Percentiles rank a stretch among this genome's conserved stretches.
Evolutionary conservation across 331 rosid species (phyloP).

Genomic region (Quercus tomentella): DNA sequence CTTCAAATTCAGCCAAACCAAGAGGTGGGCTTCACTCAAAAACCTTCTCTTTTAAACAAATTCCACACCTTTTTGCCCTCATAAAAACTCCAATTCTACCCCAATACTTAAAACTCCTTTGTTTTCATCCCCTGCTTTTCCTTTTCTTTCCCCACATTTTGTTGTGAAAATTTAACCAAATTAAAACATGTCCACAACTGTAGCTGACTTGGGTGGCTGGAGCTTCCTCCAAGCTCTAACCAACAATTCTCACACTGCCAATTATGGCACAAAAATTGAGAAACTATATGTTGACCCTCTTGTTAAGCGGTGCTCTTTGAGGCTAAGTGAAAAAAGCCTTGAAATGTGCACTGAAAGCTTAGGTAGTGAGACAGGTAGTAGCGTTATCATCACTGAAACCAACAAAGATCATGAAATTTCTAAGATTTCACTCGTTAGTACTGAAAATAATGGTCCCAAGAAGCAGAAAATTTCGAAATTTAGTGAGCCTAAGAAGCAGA

Average conservation of each 20-base stretch:
- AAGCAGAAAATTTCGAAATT: neutral
- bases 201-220: constrained; percentile 29
- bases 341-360: constrained; percentile 81
- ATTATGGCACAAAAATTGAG: constrained; percentile 10
- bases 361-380: constrained; percentile 83
- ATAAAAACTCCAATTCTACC: neutral
- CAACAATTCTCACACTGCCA: constrained; percentile 14
- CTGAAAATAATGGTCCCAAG: neutral
- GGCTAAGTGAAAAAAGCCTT: constrained; percentile 63
- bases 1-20: constrained; percentile 15
- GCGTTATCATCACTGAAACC: constrained; percentile 20
- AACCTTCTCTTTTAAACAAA: constrained; percentile 1
- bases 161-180: neutral
- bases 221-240: constrained; percentile 45
- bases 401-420: constrained; percentile 19
- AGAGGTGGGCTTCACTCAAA: constrained; percentile 9
- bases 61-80: constrained; percentile 2
- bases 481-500: constrained; percentile 12
- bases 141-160: neutral
- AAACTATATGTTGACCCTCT: constrained; percentile 56
- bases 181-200: constrained; percentile 48
- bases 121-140: constrained; percentile 28
- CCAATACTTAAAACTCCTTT: neutral
- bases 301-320: constrained; percentile 31
- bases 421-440: constrained; percentile 17